These are phyloP conservation scores for Bryoerythrophyllum caledonicum DNA, from an alignment of 225 moss, liverwort and hornwort species.

Conservation along the genomic window DNA sequence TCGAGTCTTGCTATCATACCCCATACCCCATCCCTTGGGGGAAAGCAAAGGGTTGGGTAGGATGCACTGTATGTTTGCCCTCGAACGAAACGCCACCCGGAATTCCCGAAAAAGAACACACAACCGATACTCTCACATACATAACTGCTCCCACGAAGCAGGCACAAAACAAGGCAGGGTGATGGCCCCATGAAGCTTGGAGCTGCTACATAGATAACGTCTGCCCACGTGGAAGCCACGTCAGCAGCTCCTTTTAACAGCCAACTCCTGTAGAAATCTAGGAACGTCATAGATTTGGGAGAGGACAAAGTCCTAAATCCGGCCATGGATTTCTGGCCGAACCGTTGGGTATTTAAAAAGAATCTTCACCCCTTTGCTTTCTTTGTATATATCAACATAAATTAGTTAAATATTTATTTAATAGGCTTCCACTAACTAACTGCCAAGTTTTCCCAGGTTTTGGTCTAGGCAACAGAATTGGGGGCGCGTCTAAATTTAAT, in stretches of 20 bases:
- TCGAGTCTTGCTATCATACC: too few species aligned
- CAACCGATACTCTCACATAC: not conserved
- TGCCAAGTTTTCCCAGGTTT: not conserved
- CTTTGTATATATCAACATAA: too few species aligned
- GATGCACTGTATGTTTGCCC: too few species aligned
- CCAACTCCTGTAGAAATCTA: conserved; percentile 10
- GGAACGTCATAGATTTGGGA: accelerated
- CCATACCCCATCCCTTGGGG: not conserved
- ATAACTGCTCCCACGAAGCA: conserved; percentile 20
- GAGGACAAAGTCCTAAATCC: not conserved
- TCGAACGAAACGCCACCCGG: not conserved
- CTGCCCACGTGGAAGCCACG: conserved; percentile 10
- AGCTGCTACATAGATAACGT: not conserved
- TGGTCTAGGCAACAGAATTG: conserved; percentile 1
- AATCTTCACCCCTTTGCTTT: not conserved
- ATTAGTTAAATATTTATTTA: too few species aligned
- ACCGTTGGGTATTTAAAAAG: not conserved
- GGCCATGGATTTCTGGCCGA: conserved; percentile 4
- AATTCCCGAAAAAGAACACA: not conserved
- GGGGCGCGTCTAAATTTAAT: not conserved
- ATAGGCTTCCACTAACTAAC: not conserved
- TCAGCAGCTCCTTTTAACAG: conserved; percentile 14
- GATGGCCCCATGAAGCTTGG: conserved; percentile 24
- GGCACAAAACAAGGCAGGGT: not conserved
- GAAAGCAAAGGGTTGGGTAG: not conserved